phyloP scores from a whole-genome alignment of 257 asterid genomes.

The Capsicum baccatum region DNA sequence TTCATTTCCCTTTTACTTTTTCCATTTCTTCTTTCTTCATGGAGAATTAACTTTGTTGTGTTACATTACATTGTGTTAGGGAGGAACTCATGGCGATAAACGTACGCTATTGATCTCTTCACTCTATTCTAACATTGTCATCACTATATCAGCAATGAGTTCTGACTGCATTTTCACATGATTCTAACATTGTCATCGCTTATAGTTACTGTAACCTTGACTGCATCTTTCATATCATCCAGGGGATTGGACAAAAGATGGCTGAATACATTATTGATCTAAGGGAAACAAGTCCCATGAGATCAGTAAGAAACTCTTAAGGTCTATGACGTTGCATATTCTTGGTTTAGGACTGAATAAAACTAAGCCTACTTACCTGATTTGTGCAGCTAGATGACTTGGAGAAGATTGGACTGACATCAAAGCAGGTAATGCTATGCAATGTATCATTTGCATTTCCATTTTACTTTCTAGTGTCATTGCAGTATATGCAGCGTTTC shows the following conservation, averaged over 20 bases:
- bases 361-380: neutral
- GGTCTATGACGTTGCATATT: neutral
- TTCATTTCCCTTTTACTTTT: neutral
- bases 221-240: neutral
- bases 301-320: conserved; percentile 56
- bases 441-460: neutral
- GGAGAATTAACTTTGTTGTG: neutral
- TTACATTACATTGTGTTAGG: conserved; percentile 40
- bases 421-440: conserved; percentile 69
- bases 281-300: conserved; percentile 74
- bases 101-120: conserved; percentile 46
- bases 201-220: neutral
- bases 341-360: neutral
- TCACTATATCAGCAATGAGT: neutral
- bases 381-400: conserved; percentile 70
- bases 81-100: conserved; percentile 75
- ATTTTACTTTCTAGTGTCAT: neutral
- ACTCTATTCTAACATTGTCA: neutral
- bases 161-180: neutral
- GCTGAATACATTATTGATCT: conserved; percentile 79
- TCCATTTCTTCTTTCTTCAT: neutral
- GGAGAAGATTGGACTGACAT: conserved; percentile 79
- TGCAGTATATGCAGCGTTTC: neutral
- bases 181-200: neutral
- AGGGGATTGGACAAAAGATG: conserved; percentile 90